Conservation (phyloP, 352 stramenopile species). For the Phytophthora podocarpi region DNA sequence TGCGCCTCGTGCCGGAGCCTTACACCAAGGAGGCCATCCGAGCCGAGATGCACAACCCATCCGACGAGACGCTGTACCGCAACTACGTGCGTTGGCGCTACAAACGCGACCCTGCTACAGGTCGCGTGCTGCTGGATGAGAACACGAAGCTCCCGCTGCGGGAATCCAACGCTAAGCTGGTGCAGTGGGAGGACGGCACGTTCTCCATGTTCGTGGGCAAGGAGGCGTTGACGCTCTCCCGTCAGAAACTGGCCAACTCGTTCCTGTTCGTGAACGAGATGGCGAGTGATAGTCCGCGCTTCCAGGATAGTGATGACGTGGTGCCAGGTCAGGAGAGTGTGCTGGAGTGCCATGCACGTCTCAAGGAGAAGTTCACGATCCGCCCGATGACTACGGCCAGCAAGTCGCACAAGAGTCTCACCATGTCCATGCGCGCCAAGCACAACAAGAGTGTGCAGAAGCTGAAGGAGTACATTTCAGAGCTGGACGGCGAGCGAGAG, state of each 20-base stretch:
- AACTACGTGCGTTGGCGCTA: slow-evolving; percentile 89
- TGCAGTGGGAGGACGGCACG: slow-evolving; percentile 88
- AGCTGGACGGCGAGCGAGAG: slow-evolving; percentile 81
- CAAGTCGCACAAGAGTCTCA: slow-evolving; percentile 88
- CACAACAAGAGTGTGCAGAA: slow-evolving; percentile 90
- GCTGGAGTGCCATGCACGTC: slow-evolving; percentile 80
- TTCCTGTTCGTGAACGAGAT: slow-evolving; percentile 87
- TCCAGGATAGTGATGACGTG: slow-evolving; percentile 67
- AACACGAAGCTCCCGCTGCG: slow-evolving; percentile 60
- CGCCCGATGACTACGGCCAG: slow-evolving; percentile 83
- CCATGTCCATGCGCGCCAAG: slow-evolving; percentile 89
- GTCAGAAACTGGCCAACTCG: slow-evolving; percentile 87
- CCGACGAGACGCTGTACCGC: slow-evolving; percentile 84
- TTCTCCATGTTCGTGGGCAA: slow-evolving; percentile 88
- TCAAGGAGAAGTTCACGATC: slow-evolving; percentile 89
- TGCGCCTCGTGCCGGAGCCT: slow-evolving; percentile 76
- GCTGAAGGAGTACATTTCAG: slow-evolving; percentile 88
- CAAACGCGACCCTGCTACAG: slow-evolving; percentile 60
- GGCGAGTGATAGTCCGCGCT: slow-evolving; percentile 65
- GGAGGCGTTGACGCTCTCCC: slow-evolving; percentile 80
- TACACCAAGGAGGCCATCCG: slow-evolving; percentile 80
- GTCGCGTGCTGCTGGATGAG: slow-evolving; percentile 69
- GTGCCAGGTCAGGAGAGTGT: slow-evolving; percentile 74
- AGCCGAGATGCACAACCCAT: slow-evolving; percentile 84
- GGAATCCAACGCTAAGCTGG: slow-evolving; percentile 83